Evolutionary conservation across 1,139 yeast genomes (phyloP), one percentile per base, ranked within the genome.

Genomic region (Meyerozyma carpophila): DNA sequence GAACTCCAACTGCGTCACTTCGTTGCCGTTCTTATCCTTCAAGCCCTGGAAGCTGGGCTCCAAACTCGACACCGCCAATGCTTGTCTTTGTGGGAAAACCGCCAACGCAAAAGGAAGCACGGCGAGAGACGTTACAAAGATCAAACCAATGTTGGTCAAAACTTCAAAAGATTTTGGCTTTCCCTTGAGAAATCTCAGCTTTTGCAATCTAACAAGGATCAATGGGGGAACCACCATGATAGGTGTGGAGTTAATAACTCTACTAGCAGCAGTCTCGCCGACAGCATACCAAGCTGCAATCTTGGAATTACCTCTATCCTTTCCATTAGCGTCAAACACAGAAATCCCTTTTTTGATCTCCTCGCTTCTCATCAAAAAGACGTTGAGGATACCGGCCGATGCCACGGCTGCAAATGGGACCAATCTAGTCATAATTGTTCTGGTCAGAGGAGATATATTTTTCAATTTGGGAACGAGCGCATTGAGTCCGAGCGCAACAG

Each of bases 331-430:
- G 59, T 82, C 84, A 55, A 71, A 88, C 4, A 93, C 97, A 37
- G 72, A 57, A 43, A 80, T 80, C 50, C 98, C 98, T 61, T 85
- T 85, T 54, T 81, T 81, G 60, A 93, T 82, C 66, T 93, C 98
- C 65, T 90, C 95, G 48, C 94, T 81, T 67, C 98, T 82, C 98
- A 93, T 93, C 51, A 94, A 75, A 58, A 88, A 88, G 26, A 93
- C 97, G 56, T 93, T 93, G 37, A 90, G 95, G 32, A 91, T 73
- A 59, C 98, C 98, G 1, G 98, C 98, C 40, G 94, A 82, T 0
- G 91, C 97, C 34, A 93, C 98, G 4, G 98, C 98, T 1, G 98
- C 98, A 66, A 93, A 93, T 5, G 98, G 98, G 6, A 93, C 96
- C 47, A 93, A 73, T 54, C 98, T 81, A 36, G 91, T 84, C 49